Base-by-base conservation (phyloP, 352 stramenopile genomes). In the Globisporangium paroecandrum region DNA sequence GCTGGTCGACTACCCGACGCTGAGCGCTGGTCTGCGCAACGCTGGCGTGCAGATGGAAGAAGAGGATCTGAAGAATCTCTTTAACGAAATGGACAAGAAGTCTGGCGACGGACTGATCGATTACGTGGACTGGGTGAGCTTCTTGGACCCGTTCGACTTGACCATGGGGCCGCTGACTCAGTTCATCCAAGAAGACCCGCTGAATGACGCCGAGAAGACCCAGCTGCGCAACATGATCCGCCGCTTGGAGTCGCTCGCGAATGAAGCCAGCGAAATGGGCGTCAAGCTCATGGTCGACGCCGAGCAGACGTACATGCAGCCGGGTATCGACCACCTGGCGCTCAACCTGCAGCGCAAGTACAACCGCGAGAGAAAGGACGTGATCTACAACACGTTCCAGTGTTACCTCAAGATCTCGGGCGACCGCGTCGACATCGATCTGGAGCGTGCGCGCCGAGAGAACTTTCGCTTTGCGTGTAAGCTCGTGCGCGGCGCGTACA, bases 351-450 rank as follows among this genome's bases (percentile, higher is more conserved):
- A 95, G 81, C 85, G 84, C 55, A 85, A 91, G 69, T 97, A 97
- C 88, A 98, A 99, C 74, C 85, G 82, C 27, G 75, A 92, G 46
- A 77, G 85, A 56, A 72, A 72, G 41, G 74, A 97, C 58, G 79
- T 97, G 38, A 98, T 99, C 71, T 99, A 98, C 87, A 98, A 98
- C 76, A 99, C 97, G 20, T 99, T 98, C 75, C 98, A 99, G 82
- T 99, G 97, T 81, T 99, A 99, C 82, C 82, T 99, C 36, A 98
- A 98, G 73, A 93, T 97, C 74, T 89, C 91, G 43, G 74, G 66
- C 24, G 76, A 97, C 67, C 86, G 92, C 58, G 81, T 99, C 5
- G 81, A 89, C 58, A 93, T 89, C 32, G 96, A 99, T 71, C 71
- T 99, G 7, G 88, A 98, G 71, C 81, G 96, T 49, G 91, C 97